Evolutionary conservation across 2,329 filamentous ascomycete genomes (phyloP), one percentile per base, ranked within the genome.

Genomic region (Cytospora schulzeri): DNA sequence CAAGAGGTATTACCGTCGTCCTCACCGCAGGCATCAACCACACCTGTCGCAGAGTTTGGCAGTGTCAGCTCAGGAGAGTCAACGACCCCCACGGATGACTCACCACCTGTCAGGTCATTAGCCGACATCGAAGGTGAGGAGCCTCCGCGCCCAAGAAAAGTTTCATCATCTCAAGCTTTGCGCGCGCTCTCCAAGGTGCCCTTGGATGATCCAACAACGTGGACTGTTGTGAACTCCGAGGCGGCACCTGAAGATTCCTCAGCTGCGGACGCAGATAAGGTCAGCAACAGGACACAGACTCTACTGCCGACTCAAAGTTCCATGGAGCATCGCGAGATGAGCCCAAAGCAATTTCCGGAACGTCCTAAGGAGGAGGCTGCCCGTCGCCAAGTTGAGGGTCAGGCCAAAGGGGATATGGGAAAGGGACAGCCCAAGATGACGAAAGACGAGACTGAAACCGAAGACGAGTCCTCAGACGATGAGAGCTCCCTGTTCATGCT

Each of bases 1-100:
- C 77, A 81, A 68, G 85, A 88, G 70, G 84, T 89, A 41, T 75
- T 87, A 64, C 85, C 86, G 24, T 87, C 85, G 54, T 77, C 81
- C 29, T 87, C 85, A 26, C 86, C 85, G 55, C 78, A 80, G 66
- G 67, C 68, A 26, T 71, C 70, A 66, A 68, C 71, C 60, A 71
- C 72, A 59, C 67, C 69, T 19, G 60, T 61, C 35, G 62, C 68
- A 45, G 69, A 75, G 24, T 15, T 26, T 22, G 52, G 29, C 57
- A 55, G 26, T 29, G 57, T 24, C 54, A 50, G 59, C 33, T 62
- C 45, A 33, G 55, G 60, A 65, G 68, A 55, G 55, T 62, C 54
- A 52, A 55, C 63, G 56, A 38, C 60, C 28, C 45, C 67, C 1
- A 55, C 64, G 17, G 62, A 70, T 63, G 68, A 70, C 51, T 61